Evolutionary conservation across 2,329 filamentous ascomycete species (phyloP), one percentile per base, ranked within the genome.

Genomic region (Colletotrichum camelliae): DNA sequence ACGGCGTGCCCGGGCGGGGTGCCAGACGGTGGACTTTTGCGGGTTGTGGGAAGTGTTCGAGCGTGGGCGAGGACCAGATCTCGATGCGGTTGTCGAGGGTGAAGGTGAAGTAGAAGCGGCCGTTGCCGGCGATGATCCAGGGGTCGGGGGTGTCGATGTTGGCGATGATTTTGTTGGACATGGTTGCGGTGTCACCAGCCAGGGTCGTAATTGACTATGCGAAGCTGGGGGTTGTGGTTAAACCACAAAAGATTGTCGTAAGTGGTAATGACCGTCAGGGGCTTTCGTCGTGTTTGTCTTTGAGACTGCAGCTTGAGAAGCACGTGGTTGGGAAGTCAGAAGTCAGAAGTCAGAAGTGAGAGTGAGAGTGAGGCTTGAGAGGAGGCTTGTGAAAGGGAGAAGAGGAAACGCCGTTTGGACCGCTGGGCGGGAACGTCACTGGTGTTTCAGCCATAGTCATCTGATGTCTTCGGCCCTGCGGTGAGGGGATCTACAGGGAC

Each of bases 71-170:
- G 35, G 75, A 70, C 82, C 82, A 84, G 29, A 85, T 83, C 72
- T 84, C 82, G 67, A 84, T 77, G 24, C 83, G 82, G 77, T 84
- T 81, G 72, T 80, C 83, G 67, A 82, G 78, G 18, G 82, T 83
- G 70, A 82, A 83, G 18, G 82, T 83, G 29, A 83, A 72, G 77
- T 83, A 83, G 78, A 80, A 83, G 33, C 69, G 60, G 74, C 79
- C 74, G 60, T 81, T 78, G 35, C 73, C 77, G 15, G 78, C 73
- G 57, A 82, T 55, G 70, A 83, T 78, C 81, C 81, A 83, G 10
- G 81, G 81, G 67, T 83, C 81, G 7, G 81, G 81, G 2, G 81
- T 83, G 72, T 82, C 81, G 24, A 78, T 72, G 60, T 80, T 71
- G 67, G 76, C 72, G 35, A 83, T 82, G 61, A 75, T 70, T 37